Evolutionary conservation across 2,329 filamentous ascomycete species (phyloP).

Genomic region (Diatrype stigma): DNA sequence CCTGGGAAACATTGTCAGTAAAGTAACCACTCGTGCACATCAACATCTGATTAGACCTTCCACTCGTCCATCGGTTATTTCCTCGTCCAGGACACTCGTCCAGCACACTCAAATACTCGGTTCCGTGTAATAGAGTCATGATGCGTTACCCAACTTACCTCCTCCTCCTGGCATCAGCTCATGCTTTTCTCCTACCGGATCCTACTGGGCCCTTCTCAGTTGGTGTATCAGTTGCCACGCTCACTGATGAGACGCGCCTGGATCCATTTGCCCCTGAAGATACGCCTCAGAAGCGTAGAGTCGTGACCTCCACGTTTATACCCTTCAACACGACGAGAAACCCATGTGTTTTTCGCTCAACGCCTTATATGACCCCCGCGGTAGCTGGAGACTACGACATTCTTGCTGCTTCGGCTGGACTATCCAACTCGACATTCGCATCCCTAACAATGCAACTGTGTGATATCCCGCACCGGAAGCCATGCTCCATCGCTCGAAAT

Average conservation of each 20-base stretch:
- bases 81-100: no score
- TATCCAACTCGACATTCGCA: conserved; percentile 4
- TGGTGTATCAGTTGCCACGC: background rate
- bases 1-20: background rate
- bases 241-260: conserved; percentile 2
- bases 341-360: background rate
- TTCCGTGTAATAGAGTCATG: background rate
- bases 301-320: conserved; percentile 4
- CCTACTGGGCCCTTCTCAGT: conserved; percentile 3
- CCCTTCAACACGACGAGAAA: conserved; percentile 1
- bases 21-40: background rate
- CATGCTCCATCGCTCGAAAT: background rate
- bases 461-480: background rate
- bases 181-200: conserved; percentile 1
- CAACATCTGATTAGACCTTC: no score
- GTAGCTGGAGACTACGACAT: conserved; percentile 3
- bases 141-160: background rate
- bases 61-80: no score
- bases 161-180: background rate
- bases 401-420: background rate
- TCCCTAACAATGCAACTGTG: background rate
- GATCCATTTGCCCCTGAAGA: conserved; percentile 5
- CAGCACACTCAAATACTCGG: no score
- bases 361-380: conserved; percentile 5
- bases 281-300: conserved; percentile 1